Evolutionary conservation across 1,284 basidiomycete genomes (phyloP), one percentile per base, ranked within the genome.

Genomic region (Cystobasidium pallidum): DNA sequence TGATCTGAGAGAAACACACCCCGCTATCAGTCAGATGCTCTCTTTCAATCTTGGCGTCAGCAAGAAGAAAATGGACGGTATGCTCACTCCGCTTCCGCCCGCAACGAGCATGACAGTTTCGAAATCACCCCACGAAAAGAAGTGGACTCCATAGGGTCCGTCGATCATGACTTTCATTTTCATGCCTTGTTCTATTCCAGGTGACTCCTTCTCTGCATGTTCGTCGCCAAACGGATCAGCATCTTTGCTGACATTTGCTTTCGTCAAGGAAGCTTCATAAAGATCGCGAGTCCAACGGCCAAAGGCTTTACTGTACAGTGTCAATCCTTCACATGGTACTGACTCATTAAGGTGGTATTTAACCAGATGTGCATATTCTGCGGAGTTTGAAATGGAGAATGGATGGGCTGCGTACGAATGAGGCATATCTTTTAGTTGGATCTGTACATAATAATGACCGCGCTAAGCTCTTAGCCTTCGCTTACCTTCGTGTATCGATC

Each of bases 301-400:
- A 2, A 28, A 39, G 1, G 62, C 39, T 51, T 76, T 76, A n/a
- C 51, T 73, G 28, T 76, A 72, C 13, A 76, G 54, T 0, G 74
- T 75, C 3, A 77, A 39, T 4, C 73, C 75, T 3, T 52, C 45
- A 32, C 26, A 26, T 62, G 70, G 66, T 19, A 19, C 0, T 57
- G 19, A 0, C 36, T 64, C 45, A 39, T 30, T 17, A n/a, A 45
- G 57, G 15, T 47, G 43, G 61, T 41, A 30, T 41, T 39, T 32
- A 11, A 43, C 55, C 45, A 49, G 32, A 19, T 45, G 6, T 59
- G 57, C 26, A 21, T 52, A 64, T 3, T 24, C 36, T 0, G 74
- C 67, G 19, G 75, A 72, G 19, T 70, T 73, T 2, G 76, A 75
- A 13, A 76, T 65, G 21, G 76, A 68, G 54, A 76, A 76, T 8